Conservation (phyloP, 2,329 filamentous ascomycete genomes). For the Purpureocillium takamizusanense region DNA sequence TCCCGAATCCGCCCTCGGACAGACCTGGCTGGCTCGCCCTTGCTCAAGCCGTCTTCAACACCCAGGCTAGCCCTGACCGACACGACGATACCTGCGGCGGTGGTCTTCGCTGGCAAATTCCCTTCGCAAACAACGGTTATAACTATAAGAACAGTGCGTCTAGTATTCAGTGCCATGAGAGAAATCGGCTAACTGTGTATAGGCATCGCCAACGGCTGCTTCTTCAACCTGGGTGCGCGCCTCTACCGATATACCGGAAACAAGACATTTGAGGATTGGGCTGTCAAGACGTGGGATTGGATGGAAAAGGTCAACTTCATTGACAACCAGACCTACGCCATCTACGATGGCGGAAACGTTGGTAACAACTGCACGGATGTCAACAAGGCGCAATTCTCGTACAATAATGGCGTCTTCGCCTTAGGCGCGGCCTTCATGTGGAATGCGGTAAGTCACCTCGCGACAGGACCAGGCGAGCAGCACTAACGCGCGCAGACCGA, state of each 20-base stretch:
- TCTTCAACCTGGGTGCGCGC: slow-evolving; percentile 59
- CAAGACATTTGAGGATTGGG: slow-evolving; percentile 54
- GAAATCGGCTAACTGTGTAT: background rate
- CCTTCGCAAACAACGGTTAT: slow-evolving; percentile 63
- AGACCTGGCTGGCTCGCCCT: slow-evolving; percentile 46
- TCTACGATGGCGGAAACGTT: slow-evolving; percentile 50
- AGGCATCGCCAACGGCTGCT: slow-evolving; percentile 43
- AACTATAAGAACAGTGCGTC: slow-evolving; percentile 57
- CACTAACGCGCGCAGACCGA: slow-evolving; percentile 27
- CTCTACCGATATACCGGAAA: slow-evolving; percentile 64
- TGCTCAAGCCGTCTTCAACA: slow-evolving; percentile 56
- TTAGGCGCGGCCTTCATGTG: slow-evolving; percentile 57
- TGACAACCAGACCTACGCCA: slow-evolving; percentile 46
- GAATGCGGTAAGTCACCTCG: slow-evolving; percentile 35
- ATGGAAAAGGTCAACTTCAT: slow-evolving; percentile 46
- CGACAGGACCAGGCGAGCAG: too few species aligned
- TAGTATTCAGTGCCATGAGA: too few species aligned
- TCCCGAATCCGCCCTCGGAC: slow-evolving; percentile 41
- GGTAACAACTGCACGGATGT: slow-evolving; percentile 43
- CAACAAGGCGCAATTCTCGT: slow-evolving; percentile 50
- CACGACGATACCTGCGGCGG: slow-evolving; percentile 46
- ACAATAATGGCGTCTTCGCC: slow-evolving; percentile 50
- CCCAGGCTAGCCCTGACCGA: slow-evolving; percentile 44
- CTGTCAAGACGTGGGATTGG: slow-evolving; percentile 56
- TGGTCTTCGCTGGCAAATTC: slow-evolving; percentile 72